These are phyloP conservation scores for Fusarium musae DNA, from an alignment of 2,329 filamentous ascomycete genomes.

Conservation along the genomic window DNA sequence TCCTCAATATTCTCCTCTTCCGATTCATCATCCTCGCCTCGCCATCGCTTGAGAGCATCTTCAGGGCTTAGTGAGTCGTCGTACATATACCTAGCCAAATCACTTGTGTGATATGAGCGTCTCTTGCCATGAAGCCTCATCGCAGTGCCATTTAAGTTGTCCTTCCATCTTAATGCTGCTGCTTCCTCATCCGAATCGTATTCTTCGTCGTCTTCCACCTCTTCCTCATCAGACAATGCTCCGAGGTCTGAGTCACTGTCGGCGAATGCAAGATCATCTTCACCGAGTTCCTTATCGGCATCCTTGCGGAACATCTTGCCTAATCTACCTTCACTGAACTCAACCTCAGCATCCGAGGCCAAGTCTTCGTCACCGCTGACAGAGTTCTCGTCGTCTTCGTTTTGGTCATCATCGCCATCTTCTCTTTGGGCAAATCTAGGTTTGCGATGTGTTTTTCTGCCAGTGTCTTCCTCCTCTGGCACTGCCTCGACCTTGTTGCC, in stretches of 20 bases:
- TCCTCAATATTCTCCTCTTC: constrained; percentile 69
- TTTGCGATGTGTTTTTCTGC: constrained; percentile 68
- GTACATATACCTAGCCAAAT: constrained; percentile 90
- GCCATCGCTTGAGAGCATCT: constrained; percentile 84
- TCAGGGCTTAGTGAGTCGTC: constrained; percentile 79
- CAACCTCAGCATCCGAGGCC: constrained; percentile 63
- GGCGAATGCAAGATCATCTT: constrained; percentile 86
- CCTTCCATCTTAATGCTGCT: constrained; percentile 84
- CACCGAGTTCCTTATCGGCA: constrained; percentile 62
- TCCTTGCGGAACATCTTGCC: constrained; percentile 70
- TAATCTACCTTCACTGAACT: constrained; percentile 69
- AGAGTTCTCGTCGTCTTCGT: constrained; percentile 62
- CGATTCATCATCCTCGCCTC: constrained; percentile 69
- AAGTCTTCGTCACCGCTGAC: constrained; percentile 64
- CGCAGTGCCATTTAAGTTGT: constrained; percentile 82
- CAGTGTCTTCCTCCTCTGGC: constrained; percentile 65
- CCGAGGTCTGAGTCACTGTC: constrained; percentile 98
- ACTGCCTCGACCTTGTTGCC: constrained; percentile 74
- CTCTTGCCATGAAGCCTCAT: constrained; percentile 75
- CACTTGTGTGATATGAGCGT: constrained; percentile 79
- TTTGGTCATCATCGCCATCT: constrained; percentile 66
- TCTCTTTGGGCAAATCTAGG: constrained; percentile 70
- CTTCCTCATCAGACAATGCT: constrained; percentile 73
- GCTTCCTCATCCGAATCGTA: constrained; percentile 73
- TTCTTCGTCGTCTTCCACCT: constrained; percentile 63